Conservation (phyloP, 2,329 filamentous ascomycete genomes). For the Nemania sp. region DNA sequence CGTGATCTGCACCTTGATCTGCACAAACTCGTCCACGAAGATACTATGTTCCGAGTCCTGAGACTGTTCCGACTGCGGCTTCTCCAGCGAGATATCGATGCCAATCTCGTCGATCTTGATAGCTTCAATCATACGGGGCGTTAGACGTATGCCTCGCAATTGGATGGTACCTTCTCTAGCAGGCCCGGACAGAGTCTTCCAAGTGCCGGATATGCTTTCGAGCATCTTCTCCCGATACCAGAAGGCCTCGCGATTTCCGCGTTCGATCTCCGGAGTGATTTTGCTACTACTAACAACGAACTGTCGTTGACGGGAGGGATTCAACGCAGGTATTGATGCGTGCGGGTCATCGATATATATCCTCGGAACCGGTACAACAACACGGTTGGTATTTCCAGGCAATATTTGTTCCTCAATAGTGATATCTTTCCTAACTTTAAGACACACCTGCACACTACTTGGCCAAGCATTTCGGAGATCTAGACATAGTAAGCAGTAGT, state of each 20-base stretch:
- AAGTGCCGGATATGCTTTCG: conserved; percentile 75
- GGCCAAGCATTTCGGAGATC: conserved; percentile 94
- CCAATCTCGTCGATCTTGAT: conserved; percentile 83
- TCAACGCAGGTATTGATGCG: conserved; percentile 81
- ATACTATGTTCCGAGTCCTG: conserved; percentile 45
- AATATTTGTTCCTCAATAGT: conserved; percentile 68
- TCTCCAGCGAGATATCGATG: conserved; percentile 70
- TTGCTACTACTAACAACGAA: conserved; percentile 88
- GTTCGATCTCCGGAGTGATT: conserved; percentile 82
- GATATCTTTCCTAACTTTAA: conserved; percentile 66
- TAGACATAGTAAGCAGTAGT: conserved; percentile 82
- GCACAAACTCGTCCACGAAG: conserved; percentile 72
- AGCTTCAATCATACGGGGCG: conserved; percentile 82
- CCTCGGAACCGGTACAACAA: conserved; percentile 80
- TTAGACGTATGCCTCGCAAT: conserved; percentile 79
- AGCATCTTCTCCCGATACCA: conserved; percentile 91
- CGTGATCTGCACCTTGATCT: conserved; percentile 75
- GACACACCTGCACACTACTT: conserved; percentile 75
- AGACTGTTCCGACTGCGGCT: conserved; percentile 20
- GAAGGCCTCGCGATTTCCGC: conserved; percentile 82
- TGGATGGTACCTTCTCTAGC: conserved; percentile 76
- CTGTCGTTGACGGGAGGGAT: conserved; percentile 86
- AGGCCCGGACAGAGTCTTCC: conserved; percentile 69
- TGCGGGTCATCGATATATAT: conserved; percentile 82
- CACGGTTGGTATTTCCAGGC: conserved; percentile 76